Evolutionary conservation across 2,329 filamentous ascomycete species (phyloP).

Genomic region (Triangularia verruculosa): DNA sequence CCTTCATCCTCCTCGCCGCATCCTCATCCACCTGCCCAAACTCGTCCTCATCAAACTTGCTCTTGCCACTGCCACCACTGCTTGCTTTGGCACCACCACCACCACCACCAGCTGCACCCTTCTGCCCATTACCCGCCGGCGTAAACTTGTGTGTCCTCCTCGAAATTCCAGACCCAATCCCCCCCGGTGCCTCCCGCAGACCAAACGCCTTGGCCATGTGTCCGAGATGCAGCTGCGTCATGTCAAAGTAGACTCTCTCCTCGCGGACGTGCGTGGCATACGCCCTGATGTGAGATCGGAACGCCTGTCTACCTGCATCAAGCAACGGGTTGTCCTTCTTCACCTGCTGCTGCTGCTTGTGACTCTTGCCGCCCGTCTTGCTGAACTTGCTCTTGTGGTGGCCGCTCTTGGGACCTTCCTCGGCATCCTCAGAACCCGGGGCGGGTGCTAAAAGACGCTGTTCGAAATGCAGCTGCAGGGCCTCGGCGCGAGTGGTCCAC

Average conservation of each 20-base stretch:
- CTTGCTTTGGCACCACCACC: slow-evolving; percentile 34
- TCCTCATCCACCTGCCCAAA: slow-evolving; percentile 50
- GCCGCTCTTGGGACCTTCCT: slow-evolving; percentile 18
- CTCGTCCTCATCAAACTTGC: slow-evolving; percentile 39
- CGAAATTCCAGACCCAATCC: slow-evolving; percentile 64
- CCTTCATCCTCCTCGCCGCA: slow-evolving; percentile 54
- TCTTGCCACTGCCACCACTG: slow-evolving; percentile 31
- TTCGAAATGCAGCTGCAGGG: slow-evolving; percentile 58
- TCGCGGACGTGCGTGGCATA: slow-evolving; percentile 90
- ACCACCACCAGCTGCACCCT: slow-evolving; percentile 19
- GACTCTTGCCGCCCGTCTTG: slow-evolving; percentile 14
- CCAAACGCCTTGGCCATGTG: slow-evolving; percentile 94
- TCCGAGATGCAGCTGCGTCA: slow-evolving; percentile 84
- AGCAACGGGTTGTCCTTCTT: slow-evolving; percentile 59
- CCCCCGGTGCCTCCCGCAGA: slow-evolving; percentile 80
- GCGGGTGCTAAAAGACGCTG: slow-evolving; percentile 50
- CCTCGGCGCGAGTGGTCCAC: slow-evolving; percentile 47
- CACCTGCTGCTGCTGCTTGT: slow-evolving; percentile 4
- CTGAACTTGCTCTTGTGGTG: slow-evolving; percentile 18
- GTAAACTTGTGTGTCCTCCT: slow-evolving; percentile 41
- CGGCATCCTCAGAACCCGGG: slow-evolving; percentile 5
- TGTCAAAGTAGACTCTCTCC: slow-evolving; percentile 85
- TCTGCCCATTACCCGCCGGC: slow-evolving; percentile 34
- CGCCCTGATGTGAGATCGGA: slow-evolving; percentile 87
- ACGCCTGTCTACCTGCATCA: slow-evolving; percentile 79